Evolutionary conservation across 2,329 filamentous ascomycete genomes (phyloP).

Genomic region (Sporothrix variecibatus): DNA sequence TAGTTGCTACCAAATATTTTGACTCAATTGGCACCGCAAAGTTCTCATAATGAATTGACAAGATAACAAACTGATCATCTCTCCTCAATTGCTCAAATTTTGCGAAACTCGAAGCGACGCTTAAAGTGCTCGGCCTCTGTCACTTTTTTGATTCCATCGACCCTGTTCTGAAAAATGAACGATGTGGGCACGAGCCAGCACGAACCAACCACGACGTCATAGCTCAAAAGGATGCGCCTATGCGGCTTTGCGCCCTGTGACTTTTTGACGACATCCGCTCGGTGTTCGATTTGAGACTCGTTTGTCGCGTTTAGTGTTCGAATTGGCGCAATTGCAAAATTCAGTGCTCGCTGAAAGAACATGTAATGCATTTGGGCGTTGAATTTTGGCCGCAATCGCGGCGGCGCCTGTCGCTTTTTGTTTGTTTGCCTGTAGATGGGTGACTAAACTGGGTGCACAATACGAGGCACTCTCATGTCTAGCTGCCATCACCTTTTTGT

Average conservation of each 20-base stretch:
- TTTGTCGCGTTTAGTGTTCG: not conserved
- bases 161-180: not conserved
- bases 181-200: not conserved
- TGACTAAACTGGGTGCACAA: not conserved
- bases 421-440: not conserved
- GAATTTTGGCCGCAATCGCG: not conserved
- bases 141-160: not conserved
- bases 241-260: not conserved
- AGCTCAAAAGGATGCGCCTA: not conserved
- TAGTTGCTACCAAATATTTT: too few species aligned
- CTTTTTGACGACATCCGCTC: not conserved
- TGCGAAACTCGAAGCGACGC: not conserved
- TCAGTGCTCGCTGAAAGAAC: not conserved
- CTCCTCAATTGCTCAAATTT: not conserved
- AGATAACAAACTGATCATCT: not conserved
- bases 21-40: too few species aligned
- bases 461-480: not conserved
- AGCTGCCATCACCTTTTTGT: not conserved
- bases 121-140: not conserved
- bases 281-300: too few species aligned
- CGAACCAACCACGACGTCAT: not conserved
- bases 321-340: not conserved
- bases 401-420: not conserved
- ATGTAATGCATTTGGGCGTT: not conserved
- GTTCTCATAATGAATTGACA: too few species aligned